Conservation (phyloP, 352 stramenopile species). For the Globisporangium mamillatum region DNA sequence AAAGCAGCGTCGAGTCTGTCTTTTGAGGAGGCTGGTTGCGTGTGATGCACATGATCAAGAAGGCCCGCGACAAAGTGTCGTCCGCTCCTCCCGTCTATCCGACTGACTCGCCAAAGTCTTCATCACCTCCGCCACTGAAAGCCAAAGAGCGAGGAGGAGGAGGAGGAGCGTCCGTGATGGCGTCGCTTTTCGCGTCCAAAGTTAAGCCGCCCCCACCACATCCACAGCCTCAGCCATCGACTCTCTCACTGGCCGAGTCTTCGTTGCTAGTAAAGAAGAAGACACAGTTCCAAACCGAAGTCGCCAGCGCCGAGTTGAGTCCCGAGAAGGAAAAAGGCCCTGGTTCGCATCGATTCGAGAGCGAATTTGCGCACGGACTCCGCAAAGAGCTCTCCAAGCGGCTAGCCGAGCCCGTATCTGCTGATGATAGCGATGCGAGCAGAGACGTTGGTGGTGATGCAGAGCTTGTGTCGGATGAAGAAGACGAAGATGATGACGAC, state of each 20-base stretch:
- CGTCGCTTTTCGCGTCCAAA: constrained; percentile 4
- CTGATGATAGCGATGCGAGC: background rate
- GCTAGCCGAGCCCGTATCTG: constrained; percentile 4
- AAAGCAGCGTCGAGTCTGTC: background rate
- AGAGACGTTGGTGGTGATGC: background rate
- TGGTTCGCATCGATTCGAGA: background rate
- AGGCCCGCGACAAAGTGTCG: constrained; percentile 8
- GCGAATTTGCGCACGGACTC: constrained; percentile 11
- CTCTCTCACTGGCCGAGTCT: background rate
- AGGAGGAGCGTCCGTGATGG: background rate
- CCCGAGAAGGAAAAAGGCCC: background rate
- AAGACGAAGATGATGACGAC: background rate
- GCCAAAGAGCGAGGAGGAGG: background rate
- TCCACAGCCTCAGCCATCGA: background rate
- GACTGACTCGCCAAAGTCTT: background rate
- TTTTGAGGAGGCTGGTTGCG: background rate
- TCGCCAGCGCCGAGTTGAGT: constrained; percentile 1
- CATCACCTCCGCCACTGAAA: background rate
- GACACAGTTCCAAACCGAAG: background rate
- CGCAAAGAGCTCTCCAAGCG: constrained; percentile 17
- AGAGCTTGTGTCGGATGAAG: background rate
- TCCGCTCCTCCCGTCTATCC: background rate
- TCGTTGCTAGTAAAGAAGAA: background rate
- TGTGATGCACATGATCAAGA: constrained; percentile 11
- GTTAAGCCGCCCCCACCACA: background rate